A percentile compares a stretch with the other conserved stretches of the same genome.
Conservation (phyloP, 1,139 yeast species). For the Candida albicans region DNA sequence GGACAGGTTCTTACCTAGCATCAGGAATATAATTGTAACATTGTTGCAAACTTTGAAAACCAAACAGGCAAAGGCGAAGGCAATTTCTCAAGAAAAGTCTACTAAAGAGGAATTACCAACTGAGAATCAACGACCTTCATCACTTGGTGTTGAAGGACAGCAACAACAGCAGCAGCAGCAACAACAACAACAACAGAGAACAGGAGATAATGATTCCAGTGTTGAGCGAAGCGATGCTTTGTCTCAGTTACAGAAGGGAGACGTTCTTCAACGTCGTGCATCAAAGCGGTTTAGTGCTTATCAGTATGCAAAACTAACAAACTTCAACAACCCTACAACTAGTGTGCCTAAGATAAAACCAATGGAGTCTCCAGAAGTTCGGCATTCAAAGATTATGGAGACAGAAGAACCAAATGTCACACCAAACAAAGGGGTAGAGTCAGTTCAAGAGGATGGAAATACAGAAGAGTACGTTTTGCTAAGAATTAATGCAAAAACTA, state of each 20-base stretch:
- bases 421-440: background rate
- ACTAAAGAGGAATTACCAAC: conserved; percentile 4
- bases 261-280: conserved; percentile 84
- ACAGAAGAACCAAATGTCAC: background rate
- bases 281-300: conserved; percentile 91
- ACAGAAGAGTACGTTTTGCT: conserved; percentile 35
- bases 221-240: conserved; percentile 50
- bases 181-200: too few relatives aligned
- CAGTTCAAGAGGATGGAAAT: background rate
- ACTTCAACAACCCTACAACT: conserved; percentile 19
- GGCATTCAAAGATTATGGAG: conserved; percentile 3
- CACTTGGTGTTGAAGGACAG: background rate
- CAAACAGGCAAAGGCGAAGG: conserved; percentile 62
- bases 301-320: conserved; percentile 71
- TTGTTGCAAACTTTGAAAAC: conserved; percentile 76
- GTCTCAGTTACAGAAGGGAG: conserved; percentile 75
- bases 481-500: conserved; percentile 18
- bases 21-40: conserved; percentile 82
- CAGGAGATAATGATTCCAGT: background rate
- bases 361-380: conserved; percentile 8
- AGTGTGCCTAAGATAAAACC: conserved; percentile 19
- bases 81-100: conserved; percentile 28
- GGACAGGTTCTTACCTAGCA: conserved; percentile 79
- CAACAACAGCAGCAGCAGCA: too few relatives aligned
- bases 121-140: background rate